A percentile compares a stretch with the other conserved stretches of the same genome.
phyloP scores from a whole-genome alignment of 2,329 filamentous ascomycete genomes.

The Alternaria sp. region DNA sequence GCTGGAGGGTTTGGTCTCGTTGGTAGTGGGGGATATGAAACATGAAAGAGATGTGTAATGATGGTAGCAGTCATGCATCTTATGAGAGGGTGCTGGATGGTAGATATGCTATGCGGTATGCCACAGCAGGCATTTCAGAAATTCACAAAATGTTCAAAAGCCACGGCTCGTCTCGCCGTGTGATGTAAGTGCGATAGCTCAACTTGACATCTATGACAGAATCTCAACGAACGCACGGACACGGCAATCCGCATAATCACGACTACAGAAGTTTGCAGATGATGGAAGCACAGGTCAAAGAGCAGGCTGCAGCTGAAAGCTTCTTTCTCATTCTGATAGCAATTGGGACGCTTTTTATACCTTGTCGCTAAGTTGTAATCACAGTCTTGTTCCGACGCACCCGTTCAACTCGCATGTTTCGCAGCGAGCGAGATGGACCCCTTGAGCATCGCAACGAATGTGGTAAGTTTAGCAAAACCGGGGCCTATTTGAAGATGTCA shows the following conservation, averaged over 20 bases:
- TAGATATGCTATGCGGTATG: background rate
- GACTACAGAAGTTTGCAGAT: background rate
- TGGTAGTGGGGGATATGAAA: rapidly evolving
- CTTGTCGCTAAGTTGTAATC: background rate
- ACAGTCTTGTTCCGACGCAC: background rate
- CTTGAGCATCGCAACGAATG: background rate
- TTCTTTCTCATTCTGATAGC: background rate
- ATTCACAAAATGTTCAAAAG: background rate
- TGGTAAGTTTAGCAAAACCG: background rate
- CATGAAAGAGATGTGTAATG: background rate
- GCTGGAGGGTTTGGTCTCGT: background rate
- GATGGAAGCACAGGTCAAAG: background rate
- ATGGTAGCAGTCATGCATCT: background rate
- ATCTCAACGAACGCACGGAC: rapidly evolving
- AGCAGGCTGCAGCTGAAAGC: background rate
- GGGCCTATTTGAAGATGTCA: too few relatives aligned
- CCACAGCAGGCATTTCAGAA: constrained; percentile 7
- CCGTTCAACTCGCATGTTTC: background rate
- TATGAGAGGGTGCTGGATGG: background rate
- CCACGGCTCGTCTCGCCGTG: background rate
- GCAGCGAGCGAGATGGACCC: background rate
- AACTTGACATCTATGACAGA: background rate
- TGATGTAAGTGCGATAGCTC: background rate
- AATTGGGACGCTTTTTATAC: background rate
- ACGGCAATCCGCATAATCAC: background rate